Evolutionary conservation across 1,284 basidiomycete species (phyloP).

Genomic region (Anthracocystis walkeri): DNA sequence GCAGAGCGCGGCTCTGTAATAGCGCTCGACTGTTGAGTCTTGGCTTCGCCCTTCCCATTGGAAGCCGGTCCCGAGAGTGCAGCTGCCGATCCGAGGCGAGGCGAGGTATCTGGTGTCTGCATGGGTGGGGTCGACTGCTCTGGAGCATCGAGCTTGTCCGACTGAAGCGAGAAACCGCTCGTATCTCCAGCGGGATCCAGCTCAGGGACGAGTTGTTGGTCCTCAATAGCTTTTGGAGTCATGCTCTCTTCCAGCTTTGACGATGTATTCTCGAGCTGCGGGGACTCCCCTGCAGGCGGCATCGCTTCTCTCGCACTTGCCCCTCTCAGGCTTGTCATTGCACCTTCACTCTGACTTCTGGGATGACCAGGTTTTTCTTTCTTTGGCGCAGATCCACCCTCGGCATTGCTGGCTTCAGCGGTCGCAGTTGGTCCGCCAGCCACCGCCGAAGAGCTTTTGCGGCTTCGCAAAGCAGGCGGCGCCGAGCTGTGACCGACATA

Average conservation of each 20-base stretch:
- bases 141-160: slow-evolving; percentile 25
- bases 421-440: slow-evolving; percentile 1
- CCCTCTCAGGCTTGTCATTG: slow-evolving; percentile 8
- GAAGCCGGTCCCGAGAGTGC: slow-evolving; percentile 7
- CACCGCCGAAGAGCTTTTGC: slow-evolving; percentile 42
- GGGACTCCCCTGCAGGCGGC: not conserved
- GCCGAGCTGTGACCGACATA: slow-evolving; percentile 46
- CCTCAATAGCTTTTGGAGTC: not conserved
- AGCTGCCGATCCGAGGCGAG: slow-evolving; percentile 11
- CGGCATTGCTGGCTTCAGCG: slow-evolving; percentile 1
- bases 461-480: slow-evolving; percentile 27
- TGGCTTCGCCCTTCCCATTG: slow-evolving; percentile 11
- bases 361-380: slow-evolving; percentile 14
- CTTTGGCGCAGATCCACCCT: slow-evolving; percentile 7
- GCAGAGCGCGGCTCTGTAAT: slow-evolving; percentile 8
- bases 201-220: not conserved
- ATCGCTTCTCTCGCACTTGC: not conserved
- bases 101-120: slow-evolving; percentile 45
- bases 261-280: not conserved
- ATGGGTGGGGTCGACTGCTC: slow-evolving; percentile 43
- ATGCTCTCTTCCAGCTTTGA: not conserved
- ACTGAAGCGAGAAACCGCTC: slow-evolving; percentile 34
- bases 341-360: slow-evolving; percentile 31
- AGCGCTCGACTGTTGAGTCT: not conserved
- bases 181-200: slow-evolving; percentile 25